Evolutionary conservation across 768 basidiomycete genomes (phyloP), one percentile per base, ranked within the genome.

Genomic region (Agaricus blazei): DNA sequence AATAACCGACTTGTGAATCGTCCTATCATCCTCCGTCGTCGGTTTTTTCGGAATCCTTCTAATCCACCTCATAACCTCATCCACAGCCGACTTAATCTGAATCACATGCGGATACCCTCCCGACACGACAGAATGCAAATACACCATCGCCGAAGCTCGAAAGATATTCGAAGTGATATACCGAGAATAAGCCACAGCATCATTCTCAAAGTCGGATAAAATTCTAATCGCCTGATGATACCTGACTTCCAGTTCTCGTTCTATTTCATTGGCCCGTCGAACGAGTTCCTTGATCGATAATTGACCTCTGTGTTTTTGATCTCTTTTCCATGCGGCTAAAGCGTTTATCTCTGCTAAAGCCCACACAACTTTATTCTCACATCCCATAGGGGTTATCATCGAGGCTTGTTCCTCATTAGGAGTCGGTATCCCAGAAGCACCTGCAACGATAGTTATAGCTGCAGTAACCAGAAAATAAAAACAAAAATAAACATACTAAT

Each of bases 311-410:
- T 31, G 55, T 58, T 56, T 53, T 51, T 81, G 70, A 0, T 50
- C 51, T 19, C 73, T 71, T 70, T 90, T 91, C 88, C 88, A 93
- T 51, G 58, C 62, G 40, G 85, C 77, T 12, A 93, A 77, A 23
- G 69, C 71, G 9, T 85, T 81, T 37, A 81, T 87, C 71, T 90
- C 83, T 4, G 91, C 87, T 43, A 93, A 75, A 28, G 87, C 88
- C 76, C 87, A 85, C 46, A 93, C 82, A 52, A 88, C 82, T 57
- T 75, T 71, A 69, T 91, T 90, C 62, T 88, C 85, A 74, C 90
- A 91, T 19, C 90, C 90, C 89, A 93, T 93, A 5, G 89, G 79
- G 43, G 78, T 74, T 70, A 90, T 75, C 90, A 93, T 93, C 19
- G 82, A 83, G 54, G 81, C 75, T 63, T 77, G 72, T 42, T 49